Base-by-base conservation (phyloP, 1,284 basidiomycete species). In the Pyrrhoderma noxium region DNA sequence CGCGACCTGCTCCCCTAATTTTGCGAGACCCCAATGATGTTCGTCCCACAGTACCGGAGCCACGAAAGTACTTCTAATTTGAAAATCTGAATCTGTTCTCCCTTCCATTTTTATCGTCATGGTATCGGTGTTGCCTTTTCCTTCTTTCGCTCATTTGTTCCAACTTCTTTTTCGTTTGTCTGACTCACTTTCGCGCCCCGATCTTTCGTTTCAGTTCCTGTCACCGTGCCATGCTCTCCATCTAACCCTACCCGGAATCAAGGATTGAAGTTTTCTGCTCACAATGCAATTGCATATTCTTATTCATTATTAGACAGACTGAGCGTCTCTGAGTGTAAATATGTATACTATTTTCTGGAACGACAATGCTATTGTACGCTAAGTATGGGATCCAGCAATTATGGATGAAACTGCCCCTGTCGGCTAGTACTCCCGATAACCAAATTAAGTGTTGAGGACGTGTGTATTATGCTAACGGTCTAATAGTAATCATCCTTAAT, bases 1-100 rank as follows among this genome's bases (percentile, higher is more conserved):
- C 71, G 25, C 64, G 74, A 56, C 68, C 69, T 36, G 70, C 72
- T 19, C 77, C 74, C 8, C 56, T 68, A 8, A 40, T 55, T 18
- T 47, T 60, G 27, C 40, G 47, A 41, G 40, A 44, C 13, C 14
- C 39, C 4, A 55, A 47, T 23, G 53, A 55, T 22, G 21, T 35
- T 16, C 44, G 23, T 9, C 51, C 51, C 27, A 19, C 31, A 25
- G 14, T 39, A 22, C 37, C 51, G 23, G 51, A 52, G 7, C 27
- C 45, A 3, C 45, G 38, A 18, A 18, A 40, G n/a, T 52, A 47
- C 45, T 52, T 52, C 38, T 54, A 50, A 34, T 23, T 18, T 31
- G 27, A 31, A 31, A n/a, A n/a, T n/a, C n/a, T n/a, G n/a, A n/a
- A n/a, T n/a, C n/a, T n/a, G n/a, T n/a, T 51, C 45, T 40, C 8